Evolutionary conservation across 179 eudicot genomes (phyloP).

Genomic region (Beta macrorhiza): DNA sequence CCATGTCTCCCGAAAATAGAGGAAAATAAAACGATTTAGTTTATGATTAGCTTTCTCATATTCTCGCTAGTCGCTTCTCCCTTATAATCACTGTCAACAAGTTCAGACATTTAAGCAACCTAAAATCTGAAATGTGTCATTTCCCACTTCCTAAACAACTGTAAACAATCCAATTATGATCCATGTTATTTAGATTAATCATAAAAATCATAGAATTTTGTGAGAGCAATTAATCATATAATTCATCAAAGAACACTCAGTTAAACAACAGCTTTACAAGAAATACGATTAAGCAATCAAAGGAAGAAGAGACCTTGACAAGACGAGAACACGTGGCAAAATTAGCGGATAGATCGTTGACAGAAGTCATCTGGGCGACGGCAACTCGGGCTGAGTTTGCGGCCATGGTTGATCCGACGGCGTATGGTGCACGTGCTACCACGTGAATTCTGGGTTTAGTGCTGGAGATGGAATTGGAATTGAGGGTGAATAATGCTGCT

Average conservation of each 20-base stretch:
- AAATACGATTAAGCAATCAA: not conserved
- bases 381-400: constrained; percentile 64
- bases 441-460: not conserved
- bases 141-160: not conserved
- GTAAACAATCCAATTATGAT: not conserved
- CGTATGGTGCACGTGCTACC: constrained; percentile 22
- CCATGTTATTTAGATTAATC: not conserved
- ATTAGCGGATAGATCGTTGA: constrained; percentile 78
- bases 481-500: not conserved
- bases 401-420: constrained; percentile 29
- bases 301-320: constrained; percentile 44
- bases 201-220: not conserved
- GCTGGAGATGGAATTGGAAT: not conserved
- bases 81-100: no score
- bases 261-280: not conserved
- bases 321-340: constrained; percentile 84
- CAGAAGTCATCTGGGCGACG: constrained; percentile 92
- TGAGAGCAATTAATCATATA: not conserved
- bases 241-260: not conserved
- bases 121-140: not conserved
- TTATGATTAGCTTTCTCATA: no score
- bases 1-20: no score
- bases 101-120: no score
- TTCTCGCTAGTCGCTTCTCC: no score
- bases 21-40: no score